Evolutionary conservation across 805 yeast genomes (phyloP), one percentile per base, ranked within the genome.

Genomic region (Saccharomycopsis fodiens): DNA sequence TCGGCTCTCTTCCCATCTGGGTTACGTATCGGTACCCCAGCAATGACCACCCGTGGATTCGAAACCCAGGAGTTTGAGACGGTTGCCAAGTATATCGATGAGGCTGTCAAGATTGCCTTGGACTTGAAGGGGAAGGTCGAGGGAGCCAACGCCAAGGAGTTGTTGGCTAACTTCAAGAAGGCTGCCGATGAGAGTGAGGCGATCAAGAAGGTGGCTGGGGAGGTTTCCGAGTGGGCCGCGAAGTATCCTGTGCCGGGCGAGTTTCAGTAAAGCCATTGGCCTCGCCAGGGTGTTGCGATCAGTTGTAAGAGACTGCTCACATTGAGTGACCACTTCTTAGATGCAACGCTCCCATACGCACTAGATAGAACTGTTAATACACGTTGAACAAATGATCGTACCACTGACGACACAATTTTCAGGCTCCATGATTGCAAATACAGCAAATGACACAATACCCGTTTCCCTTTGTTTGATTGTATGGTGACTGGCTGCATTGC

Each of bases 1-100:
- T 84, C 95, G 38, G 97, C 97, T 44, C 75, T 91, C 54, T 91
- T 88, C 54, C 97, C 98, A 63, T 91, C 95, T 58, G 98, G 98
- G 65, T 79, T 91, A 54, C 85, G 98, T 72, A 83, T 91, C 52
- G 98, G 98, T 61, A 85, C 98, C 42, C 98, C 98, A 55, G 97
- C 97, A 47, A 91, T 91, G 97, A 79, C 96, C 54, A 86, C 97
- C 49, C 86, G 98, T 72, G 98, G 98, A 55, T 78, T 88, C 58
- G 85, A 88, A 50, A 88, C 85, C 65, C 81, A 71, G 50, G 97
- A 93, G 63, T 93, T 91, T 66, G 74, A 67, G 57, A 78, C 74
- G 60, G 84, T 91, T 58, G 95, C 81, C 44, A 69, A 72, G 54
- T 89, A 79, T 75, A 85, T 86, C 65, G 88, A 82, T 72, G 69